A percentile compares a stretch with the other conserved stretches of the same genome.
phyloP scores from a whole-genome alignment of 768 basidiomycete genomes.

The Hypsizygus marmoreus region DNA sequence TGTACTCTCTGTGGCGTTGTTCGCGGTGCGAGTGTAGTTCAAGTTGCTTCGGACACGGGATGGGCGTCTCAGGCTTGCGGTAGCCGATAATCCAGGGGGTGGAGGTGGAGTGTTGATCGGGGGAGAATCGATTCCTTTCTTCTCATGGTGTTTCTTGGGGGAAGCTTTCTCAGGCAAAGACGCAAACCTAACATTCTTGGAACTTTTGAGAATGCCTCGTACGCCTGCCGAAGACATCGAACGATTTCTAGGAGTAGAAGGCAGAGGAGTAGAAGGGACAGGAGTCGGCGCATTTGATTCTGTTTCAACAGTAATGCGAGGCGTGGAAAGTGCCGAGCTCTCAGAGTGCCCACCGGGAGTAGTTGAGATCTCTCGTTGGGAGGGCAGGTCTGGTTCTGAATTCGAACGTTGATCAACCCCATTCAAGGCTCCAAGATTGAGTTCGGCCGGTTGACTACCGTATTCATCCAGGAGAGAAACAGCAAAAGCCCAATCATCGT shows the following conservation, averaged over 20 bases:
- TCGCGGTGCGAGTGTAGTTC: conserved; percentile 13
- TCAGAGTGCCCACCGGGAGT: too few species aligned
- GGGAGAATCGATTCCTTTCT: too few species aligned
- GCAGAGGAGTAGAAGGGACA: conserved; percentile 14
- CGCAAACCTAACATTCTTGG: conserved; percentile 47
- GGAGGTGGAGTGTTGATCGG: background rate
- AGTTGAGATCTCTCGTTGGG: background rate
- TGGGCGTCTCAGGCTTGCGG: conserved; percentile 6
- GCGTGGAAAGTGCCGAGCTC: too few species aligned
- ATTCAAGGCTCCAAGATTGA: background rate
- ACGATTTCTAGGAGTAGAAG: conserved; percentile 17
- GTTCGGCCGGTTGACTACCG: background rate
- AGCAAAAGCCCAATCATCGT: conserved; percentile 43
- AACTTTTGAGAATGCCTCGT: conserved; percentile 38
- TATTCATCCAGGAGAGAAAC: conserved; percentile 24
- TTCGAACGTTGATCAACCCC: background rate
- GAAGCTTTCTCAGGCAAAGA: conserved; percentile 26
- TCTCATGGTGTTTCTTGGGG: background rate
- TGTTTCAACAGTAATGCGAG: too few species aligned
- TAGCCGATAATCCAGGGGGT: background rate
- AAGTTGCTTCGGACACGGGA: conserved; percentile 8
- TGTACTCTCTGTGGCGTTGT: background rate
- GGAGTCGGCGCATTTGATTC: conserved; percentile 10
- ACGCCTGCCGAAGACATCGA: conserved; percentile 22
- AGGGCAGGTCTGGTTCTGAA: background rate